phyloP scores from a whole-genome alignment of 306 rosid genomes.

The Arachis stenosperma region DNA sequence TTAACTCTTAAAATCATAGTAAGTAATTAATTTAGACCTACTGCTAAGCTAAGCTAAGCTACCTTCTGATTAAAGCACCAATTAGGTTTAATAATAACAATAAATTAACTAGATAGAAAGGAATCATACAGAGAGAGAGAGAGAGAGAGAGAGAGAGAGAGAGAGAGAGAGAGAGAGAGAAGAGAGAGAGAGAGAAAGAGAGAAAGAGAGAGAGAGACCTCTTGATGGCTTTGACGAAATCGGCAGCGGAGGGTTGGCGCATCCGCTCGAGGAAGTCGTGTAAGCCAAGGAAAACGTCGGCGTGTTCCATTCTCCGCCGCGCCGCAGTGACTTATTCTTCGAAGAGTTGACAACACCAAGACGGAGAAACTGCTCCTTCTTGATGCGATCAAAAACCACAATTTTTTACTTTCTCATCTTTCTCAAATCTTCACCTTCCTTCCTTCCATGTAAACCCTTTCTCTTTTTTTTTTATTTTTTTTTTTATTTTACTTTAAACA shows the following conservation, averaged over 20 bases:
- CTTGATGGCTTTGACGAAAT: slow-evolving; percentile 95
- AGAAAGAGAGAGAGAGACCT: slow-evolving; percentile 55
- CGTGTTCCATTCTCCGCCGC: slow-evolving; percentile 70
- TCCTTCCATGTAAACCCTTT: neutral
- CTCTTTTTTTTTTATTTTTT: neutral
- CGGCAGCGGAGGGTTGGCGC: slow-evolving; percentile 96
- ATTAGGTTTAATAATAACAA: neutral
- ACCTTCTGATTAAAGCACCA: neutral
- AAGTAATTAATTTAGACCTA: neutral
- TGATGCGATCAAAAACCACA: neutral
- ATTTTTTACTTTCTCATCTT: neutral
- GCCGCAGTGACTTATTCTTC: neutral
- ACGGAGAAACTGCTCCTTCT: slow-evolving; percentile 32
- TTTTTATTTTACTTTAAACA: neutral
- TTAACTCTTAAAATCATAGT: neutral
- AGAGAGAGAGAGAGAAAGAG: too few relatives aligned
- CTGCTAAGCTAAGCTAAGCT: neutral
- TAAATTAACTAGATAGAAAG: neutral
- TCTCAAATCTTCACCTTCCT: neutral
- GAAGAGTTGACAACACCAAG: slow-evolving; percentile 30
- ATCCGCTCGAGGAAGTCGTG: slow-evolving; percentile 95
- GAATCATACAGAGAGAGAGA: neutral
- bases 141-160: too few relatives aligned
- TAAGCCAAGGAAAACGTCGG: slow-evolving; percentile 86
- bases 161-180: too few relatives aligned